Conservation (phyloP, 2,329 filamentous ascomycete species). For the Laburnicola sp. region DNA sequence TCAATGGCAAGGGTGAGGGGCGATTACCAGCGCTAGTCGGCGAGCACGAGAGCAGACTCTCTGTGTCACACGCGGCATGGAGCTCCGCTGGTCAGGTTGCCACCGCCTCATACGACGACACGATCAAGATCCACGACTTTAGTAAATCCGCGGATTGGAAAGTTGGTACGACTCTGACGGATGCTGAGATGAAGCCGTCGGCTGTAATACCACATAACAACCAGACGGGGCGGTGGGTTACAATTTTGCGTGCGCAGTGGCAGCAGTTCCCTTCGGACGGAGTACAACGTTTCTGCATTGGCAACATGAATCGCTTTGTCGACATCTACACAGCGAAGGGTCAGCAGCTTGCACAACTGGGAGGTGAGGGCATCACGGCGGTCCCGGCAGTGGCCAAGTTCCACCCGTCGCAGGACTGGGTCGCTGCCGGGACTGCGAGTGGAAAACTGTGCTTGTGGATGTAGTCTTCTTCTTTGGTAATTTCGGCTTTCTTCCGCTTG, state of each 20-base stretch:
- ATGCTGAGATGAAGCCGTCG: slow-evolving; percentile 68
- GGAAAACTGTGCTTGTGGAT: slow-evolving; percentile 93
- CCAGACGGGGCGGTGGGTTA: slow-evolving; percentile 93
- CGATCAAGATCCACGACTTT: slow-evolving; percentile 88
- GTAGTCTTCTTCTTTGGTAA: slow-evolving; percentile 47
- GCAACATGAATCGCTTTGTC: slow-evolving; percentile 97
- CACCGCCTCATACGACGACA: slow-evolving; percentile 93
- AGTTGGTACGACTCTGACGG: slow-evolving; percentile 62
- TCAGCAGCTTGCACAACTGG: slow-evolving; percentile 84
- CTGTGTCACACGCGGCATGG: slow-evolving; percentile 91
- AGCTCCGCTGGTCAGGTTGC: slow-evolving; percentile 82
- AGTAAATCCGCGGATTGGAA: slow-evolving; percentile 49
- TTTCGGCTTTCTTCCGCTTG: not conserved
- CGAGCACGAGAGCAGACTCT: slow-evolving; percentile 79
- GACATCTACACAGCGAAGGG: slow-evolving; percentile 84
- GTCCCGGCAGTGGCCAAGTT: slow-evolving; percentile 92
- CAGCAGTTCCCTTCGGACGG: slow-evolving; percentile 76
- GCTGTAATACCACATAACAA: slow-evolving; percentile 83
- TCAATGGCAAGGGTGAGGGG: slow-evolving; percentile 64
- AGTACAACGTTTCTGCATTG: slow-evolving; percentile 86
- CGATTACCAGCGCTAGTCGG: slow-evolving; percentile 71
- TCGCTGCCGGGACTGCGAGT: slow-evolving; percentile 86
- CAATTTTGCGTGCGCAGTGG: slow-evolving; percentile 86
- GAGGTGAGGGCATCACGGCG: slow-evolving; percentile 87
- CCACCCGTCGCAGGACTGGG: slow-evolving; percentile 85